Base-by-base conservation (phyloP, 1,284 basidiomycete species). In the Cystobasidium sp. region DNA sequence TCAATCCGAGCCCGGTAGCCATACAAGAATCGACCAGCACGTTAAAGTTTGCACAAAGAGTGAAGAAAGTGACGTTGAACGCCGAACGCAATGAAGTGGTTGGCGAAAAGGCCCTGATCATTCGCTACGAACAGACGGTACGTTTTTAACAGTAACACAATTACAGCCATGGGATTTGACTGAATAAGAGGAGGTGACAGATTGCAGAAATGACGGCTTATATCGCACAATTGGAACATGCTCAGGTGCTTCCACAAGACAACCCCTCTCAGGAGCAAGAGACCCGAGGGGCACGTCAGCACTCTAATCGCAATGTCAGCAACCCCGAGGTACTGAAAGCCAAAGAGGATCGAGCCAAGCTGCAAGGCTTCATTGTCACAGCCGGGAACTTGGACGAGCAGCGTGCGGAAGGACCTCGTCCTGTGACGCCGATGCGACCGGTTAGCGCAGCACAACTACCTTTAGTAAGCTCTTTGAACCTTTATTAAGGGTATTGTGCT, bases 21-120 rank as follows among this genome's bases (percentile, higher is more conserved):
- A 65, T 79, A 12, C 79, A 78, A 43, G 79, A 80, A 58, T 77
- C 74, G 10, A 78, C 77, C 39, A 78, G 77, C 43, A 80, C 79
- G 0, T 75, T 79, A 12, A 75, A 75, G 39, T 98, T 99, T 81
- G 96, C 96, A 0, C 89, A 90, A 78, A 85, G 93, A 46, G 90
- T 94, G 81, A 94, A 94, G 85, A 89, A 88, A 78, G 85, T 86
- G 20, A 82, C 91, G 82, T 85, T 98, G 46, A 88, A 91, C 75
- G 96, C 96, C 0, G 88, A 91, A 83, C 92, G 92, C 86, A 95
- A 94, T 82, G 94, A 97, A 83, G 86, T 97, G 22, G 88, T 94
- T 7, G 93, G 96, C 79, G 94, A 93, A 0, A 93, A 94, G 78
- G 94, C 94, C 0, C 86, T 97, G 39, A 91, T 97, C 75, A 82